Conservation (phyloP, 208 protist genomes). For the Crithidia brevicula region DNA sequence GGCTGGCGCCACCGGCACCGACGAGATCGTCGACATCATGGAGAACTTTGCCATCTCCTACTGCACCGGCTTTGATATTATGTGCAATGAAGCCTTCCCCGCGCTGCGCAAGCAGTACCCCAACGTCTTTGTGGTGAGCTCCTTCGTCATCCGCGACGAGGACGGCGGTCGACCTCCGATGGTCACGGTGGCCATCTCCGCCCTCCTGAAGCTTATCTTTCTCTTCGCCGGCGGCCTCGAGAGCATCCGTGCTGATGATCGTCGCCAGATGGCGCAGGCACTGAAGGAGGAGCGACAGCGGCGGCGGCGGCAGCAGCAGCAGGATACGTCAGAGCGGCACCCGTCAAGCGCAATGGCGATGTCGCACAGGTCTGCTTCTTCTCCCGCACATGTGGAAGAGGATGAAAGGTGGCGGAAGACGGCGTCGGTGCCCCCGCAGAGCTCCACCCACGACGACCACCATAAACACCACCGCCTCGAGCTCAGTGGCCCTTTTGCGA, state of each 20-base stretch:
- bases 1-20: slow-evolving; percentile 8
- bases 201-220: slow-evolving; percentile 58
- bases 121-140: slow-evolving; percentile 51
- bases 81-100: slow-evolving; percentile 31
- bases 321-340: too few species aligned
- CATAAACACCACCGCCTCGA: too few species aligned
- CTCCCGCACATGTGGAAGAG: too few species aligned
- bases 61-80: slow-evolving; percentile 27
- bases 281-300: slow-evolving; percentile 16
- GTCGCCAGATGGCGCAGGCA: slow-evolving; percentile 22
- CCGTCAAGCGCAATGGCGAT: neutral
- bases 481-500: too few species aligned
- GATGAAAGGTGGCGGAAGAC: too few species aligned
- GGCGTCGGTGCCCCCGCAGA: too few species aligned
- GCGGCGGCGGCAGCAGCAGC: too few species aligned
- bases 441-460: too few species aligned
- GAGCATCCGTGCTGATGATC: slow-evolving; percentile 67
- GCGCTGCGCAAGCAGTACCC: slow-evolving; percentile 52
- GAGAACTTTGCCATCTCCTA: slow-evolving; percentile 32
- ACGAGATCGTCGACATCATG: slow-evolving; percentile 26
- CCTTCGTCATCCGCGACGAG: slow-evolving; percentile 21
- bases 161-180: slow-evolving; percentile 30
- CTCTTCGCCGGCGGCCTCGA: slow-evolving; percentile 63
- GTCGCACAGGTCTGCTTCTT: neutral
- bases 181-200: slow-evolving; percentile 39